These are phyloP conservation scores for Fusarium globosum DNA, from an alignment of 2,329 filamentous ascomycete genomes.

Conservation along the genomic window DNA sequence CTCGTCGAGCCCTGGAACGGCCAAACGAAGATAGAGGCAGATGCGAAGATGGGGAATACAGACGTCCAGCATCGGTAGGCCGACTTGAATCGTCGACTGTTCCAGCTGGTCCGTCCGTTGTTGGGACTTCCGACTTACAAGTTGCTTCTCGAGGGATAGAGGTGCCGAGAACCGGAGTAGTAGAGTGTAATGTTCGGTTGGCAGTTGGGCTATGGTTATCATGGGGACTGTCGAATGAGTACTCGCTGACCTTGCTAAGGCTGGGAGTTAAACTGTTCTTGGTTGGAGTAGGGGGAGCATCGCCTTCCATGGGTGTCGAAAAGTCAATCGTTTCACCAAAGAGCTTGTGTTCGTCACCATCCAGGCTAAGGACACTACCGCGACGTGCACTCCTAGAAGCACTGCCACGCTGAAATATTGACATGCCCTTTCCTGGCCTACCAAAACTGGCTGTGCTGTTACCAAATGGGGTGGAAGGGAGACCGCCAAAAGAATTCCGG, in stretches of 20 bases:
- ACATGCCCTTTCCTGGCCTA: constrained; percentile 69
- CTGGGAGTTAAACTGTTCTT: constrained; percentile 70
- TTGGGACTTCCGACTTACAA: constrained; percentile 57
- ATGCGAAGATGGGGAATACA: constrained; percentile 48
- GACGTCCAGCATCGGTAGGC: constrained; percentile 48
- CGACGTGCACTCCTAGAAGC: constrained; percentile 58
- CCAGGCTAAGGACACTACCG: constrained; percentile 82
- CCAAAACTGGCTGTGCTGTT: constrained; percentile 64
- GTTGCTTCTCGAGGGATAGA: constrained; percentile 52
- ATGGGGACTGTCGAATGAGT: constrained; percentile 54
- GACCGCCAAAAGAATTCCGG: constrained; percentile 76
- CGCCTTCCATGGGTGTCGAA: constrained; percentile 55
- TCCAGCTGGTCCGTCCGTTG: constrained; percentile 21
- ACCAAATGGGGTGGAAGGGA: constrained; percentile 85
- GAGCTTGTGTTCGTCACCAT: constrained; percentile 76
- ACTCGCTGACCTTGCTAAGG: constrained; percentile 52
- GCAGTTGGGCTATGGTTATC: constrained; percentile 54
- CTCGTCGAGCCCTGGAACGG: constrained; percentile 46
- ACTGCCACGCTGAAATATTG: constrained; percentile 72
- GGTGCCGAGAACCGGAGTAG: constrained; percentile 56
- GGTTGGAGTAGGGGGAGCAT: constrained; percentile 93
- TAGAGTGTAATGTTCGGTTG: constrained; percentile 56
- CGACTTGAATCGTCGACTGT: constrained; percentile 23
- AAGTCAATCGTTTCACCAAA: constrained; percentile 49
- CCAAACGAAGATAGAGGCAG: constrained; percentile 54